Evolutionary conservation across 257 asterid species (phyloP), one percentile per base, ranked within the genome.

Genomic region (Nicotiana paniculata): DNA sequence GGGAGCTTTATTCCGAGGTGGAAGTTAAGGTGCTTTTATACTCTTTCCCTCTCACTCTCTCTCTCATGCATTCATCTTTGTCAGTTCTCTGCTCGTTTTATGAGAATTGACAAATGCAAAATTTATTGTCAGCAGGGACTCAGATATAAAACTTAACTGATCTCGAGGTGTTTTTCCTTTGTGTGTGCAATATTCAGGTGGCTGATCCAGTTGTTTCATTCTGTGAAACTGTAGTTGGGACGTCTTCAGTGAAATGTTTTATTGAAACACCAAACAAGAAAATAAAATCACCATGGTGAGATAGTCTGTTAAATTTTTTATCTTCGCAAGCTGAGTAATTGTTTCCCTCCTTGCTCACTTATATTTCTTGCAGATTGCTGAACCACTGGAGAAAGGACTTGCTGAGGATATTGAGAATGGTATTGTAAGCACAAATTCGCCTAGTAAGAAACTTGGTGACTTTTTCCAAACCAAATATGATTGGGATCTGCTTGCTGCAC

Each of bases 151-250:
- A 55, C 32, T 21, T 43, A 4, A 77, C 24, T 77, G 65, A 55
- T 43, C 35, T 6, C 37, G 21, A 30, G 63, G 57, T 64, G 61
- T 51, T 61, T 74, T 85, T 82, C 75, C 7, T 62, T 65, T 68
- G 53, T 76, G 11, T 46, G 33, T 35, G 10, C 55, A 68, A 30
- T 48, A 53, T 80, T 72, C 86, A 96, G 99, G 99, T 94, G 82
- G 99, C 98, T 46, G 99, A 96, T 89, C 99, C 99, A 65, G 99
- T 96, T 67, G 99, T 96, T 85, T 92, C 99, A 6, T 96, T 96
- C 84, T 94, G 98, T 85, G 99, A 96, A 87, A 96, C 99, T 24
- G 99, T 96, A 10, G 98, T 96, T 77, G 99, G 94, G 77, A 89
- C 99, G 9, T 96, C 99, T 83, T 96, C 99, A 11, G 91, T 96